Conservation (phyloP, 208 protist species). For the Blechomonas ayalai region DNA sequence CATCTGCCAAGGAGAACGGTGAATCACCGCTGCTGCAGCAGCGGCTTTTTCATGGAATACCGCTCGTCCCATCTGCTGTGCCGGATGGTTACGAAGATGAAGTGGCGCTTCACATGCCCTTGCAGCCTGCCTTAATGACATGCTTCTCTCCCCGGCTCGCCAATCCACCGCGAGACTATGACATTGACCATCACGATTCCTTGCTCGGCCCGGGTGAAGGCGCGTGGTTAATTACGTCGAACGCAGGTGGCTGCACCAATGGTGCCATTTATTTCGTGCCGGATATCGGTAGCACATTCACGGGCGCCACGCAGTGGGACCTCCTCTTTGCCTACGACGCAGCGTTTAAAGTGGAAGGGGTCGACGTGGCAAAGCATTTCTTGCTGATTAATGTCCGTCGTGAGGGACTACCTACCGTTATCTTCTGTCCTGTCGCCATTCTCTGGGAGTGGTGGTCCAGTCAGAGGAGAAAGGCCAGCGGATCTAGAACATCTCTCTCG, state of each 20-base stretch:
- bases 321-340: constrained; percentile 41
- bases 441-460: constrained; percentile 35
- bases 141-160: not conserved
- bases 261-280: constrained; percentile 41
- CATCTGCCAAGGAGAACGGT: not conserved
- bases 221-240: constrained; percentile 44
- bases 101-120: no score
- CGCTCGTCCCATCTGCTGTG: not conserved
- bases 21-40: not conserved
- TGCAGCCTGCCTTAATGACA: not conserved
- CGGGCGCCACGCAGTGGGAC: constrained; percentile 9
- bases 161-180: constrained; percentile 21
- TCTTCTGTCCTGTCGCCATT: constrained; percentile 22
- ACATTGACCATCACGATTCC: constrained; percentile 49
- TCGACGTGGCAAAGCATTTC: constrained; percentile 27
- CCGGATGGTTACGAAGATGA: no score
- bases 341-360: constrained; percentile 32
- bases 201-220: constrained; percentile 25
- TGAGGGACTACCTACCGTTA: constrained; percentile 20
- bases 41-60: not conserved
- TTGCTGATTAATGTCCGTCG: constrained; percentile 42
- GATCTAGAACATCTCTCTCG: constrained; percentile 1
- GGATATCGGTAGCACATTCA: constrained; percentile 16
- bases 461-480: no score
- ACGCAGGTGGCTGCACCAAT: constrained; percentile 15